A percentile compares a stretch with the other conserved stretches of the same genome.
Conservation (phyloP, 163 green algal genomes). For the Coccomyxa subellipsoidea region DNA sequence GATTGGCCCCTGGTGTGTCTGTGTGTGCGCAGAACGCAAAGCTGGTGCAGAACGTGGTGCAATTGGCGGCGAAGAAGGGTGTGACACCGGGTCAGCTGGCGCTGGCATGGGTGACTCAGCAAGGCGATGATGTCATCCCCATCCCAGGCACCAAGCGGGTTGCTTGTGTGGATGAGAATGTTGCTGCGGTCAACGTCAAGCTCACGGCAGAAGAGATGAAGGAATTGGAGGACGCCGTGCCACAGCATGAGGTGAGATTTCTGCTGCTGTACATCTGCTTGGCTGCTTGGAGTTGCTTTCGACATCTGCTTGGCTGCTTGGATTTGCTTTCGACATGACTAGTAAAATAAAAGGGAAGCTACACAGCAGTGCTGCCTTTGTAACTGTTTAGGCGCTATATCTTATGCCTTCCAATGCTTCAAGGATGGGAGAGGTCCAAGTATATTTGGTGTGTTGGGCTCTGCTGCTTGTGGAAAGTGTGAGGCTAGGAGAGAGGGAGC, state of each 20-base stretch:
- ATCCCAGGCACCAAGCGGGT: constrained; percentile 38
- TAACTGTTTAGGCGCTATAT: no score
- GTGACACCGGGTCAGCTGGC: constrained; percentile 59
- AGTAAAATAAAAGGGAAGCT: no score
- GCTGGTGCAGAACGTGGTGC: constrained; percentile 45
- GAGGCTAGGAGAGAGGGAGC: no score
- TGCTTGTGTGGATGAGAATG: constrained; percentile 26
- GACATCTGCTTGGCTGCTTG: no score
- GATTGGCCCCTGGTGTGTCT: not conserved
- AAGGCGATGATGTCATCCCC: constrained; percentile 57
- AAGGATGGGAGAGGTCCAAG: no score
- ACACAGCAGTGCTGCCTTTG: no score
- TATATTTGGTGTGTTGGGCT: no score
- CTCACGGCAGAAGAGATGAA: constrained; percentile 35
- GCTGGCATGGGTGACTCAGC: constrained; percentile 56
- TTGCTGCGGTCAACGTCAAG: constrained; percentile 24
- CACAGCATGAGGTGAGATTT: constrained; percentile 23
- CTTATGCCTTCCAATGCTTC: no score
- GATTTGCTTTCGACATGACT: no score
- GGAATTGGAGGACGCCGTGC: constrained; percentile 23
- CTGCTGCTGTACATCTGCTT: no score
- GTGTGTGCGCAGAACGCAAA: constrained; percentile 46
- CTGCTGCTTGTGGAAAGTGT: no score
- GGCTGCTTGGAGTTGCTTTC: no score
- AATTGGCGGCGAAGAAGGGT: constrained; percentile 44